Evolutionary conservation across 2,329 filamentous ascomycete genomes (phyloP), one percentile per base, ranked within the genome.

Genomic region (Penicillium glabrum): DNA sequence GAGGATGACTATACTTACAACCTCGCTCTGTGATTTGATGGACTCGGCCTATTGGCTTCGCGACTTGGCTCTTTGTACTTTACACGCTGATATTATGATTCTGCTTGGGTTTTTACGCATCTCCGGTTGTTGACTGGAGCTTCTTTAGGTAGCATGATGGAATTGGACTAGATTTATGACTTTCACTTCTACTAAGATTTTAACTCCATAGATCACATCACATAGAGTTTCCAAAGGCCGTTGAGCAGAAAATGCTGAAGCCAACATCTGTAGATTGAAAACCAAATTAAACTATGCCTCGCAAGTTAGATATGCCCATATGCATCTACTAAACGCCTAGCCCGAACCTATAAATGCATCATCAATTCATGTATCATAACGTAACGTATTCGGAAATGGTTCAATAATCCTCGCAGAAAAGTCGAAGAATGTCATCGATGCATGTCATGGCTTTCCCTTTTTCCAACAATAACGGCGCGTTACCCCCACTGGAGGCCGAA

Each of bases 1-100:
- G 87, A 89, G 71, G 86, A 89, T 65, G 86, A 89, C 67, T 89
- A 89, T 71, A 88, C 86, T 29, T 89, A 89, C 73, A 88, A 85
- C 66, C 75, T 89, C 60, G 84, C 86, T 49, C 79, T 89, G 61
- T 89, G 66, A 72, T 35, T 8, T 11, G 24, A 13, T 46, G 23
- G 39, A 14, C 14, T 46, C 19, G 27, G 35, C 51, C 33, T 35
- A 27, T 11, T 5, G 27, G 26, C 39, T 37, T 14, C 16, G 39
- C 13, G 26, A 19, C 3, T 54, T 54, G 51, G 53, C 10, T 24
- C 54, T 33, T 52, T 66, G 63, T 66, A 66, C 51, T 67, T 54
- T 63, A 65, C 51, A 52, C 54, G 50, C 31, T 54, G 55, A 44
- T 62, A 23, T 62, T 58, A 62, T 60, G 62, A 61, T 27, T 54